Base-by-base conservation (phyloP, 768 basidiomycete species). In the Brasilioporus rufonigricans region DNA sequence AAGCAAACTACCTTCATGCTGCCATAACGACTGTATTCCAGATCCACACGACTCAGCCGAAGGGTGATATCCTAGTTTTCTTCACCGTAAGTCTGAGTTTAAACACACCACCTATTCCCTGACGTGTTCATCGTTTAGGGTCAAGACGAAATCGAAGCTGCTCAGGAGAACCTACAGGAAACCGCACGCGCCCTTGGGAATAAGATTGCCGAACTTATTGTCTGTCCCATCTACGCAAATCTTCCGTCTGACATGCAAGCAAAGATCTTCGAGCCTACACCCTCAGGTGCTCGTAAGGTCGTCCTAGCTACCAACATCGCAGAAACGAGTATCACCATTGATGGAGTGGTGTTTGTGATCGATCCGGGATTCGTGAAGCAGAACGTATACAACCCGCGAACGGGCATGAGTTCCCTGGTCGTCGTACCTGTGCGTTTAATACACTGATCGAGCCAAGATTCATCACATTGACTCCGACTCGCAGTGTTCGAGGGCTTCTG, bases 351-450 rank as follows among this genome's bases (percentile, higher is more conserved):
- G 2, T 99, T 97, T 70, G 97, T 99, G 38, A 98, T 99, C 60
- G 97, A 99, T 69, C 97, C 97, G 3, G 97, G 97, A 13, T 98
- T 98, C 65, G 96, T 98, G 62, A 99, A 99, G 77, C 97, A 99
- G 69, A 98, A 99, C 70, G 89, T 93, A 38, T 99, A 97, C 69
- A 99, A 99, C 72, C 97, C 97, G 2, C 82, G 95, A 65, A 97
- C 97, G 41, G 96, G 97, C 14, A 99, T 99, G 97, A 94, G 93
- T 11, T 96, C 94, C 1, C 78, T 99, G 14, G 85, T 93, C 14
- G 93, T 99, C 32, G 95, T 98, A 48, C 97, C 97, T 0, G 92
- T 95, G 58, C 73, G 89, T 80, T 26, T 29, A 29, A n/a, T 5
- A 41, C 38, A 24, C 39, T 43, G 33, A 50, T 38, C 53, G 35